phyloP scores from a whole-genome alignment of 108 stramenopile species.

The Skeletonema marinoi region DNA sequence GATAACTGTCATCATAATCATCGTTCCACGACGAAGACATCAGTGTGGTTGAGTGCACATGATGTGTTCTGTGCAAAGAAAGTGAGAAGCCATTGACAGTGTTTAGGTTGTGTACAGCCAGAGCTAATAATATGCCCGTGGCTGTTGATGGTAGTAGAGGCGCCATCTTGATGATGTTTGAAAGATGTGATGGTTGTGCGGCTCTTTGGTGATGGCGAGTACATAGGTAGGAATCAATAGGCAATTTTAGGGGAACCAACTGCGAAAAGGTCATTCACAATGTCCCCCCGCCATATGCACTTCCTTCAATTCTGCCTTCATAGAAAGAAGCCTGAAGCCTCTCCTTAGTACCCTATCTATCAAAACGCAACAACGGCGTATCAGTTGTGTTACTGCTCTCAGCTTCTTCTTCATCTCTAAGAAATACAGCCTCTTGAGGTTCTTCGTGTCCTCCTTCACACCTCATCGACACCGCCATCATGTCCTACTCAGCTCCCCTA shows the following conservation, averaged over 20 bases:
- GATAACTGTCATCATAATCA: not conserved
- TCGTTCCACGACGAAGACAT: not conserved
- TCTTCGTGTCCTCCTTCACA: not conserved
- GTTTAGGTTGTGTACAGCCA: not conserved
- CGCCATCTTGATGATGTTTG: not conserved
- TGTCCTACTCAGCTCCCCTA: slow-evolving; percentile 40
- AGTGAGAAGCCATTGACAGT: not conserved
- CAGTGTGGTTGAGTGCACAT: not conserved
- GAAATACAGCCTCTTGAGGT: no score
- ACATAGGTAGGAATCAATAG: not conserved
- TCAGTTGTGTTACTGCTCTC: no score
- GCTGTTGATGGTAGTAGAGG: not conserved
- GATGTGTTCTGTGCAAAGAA: not conserved
- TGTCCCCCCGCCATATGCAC: not conserved
- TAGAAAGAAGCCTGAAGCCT: no score
- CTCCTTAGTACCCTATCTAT: not conserved
- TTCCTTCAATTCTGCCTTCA: no score
- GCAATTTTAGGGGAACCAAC: not conserved
- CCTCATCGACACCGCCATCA: not conserved
- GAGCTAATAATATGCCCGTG: not conserved
- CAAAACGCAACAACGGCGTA: no score
- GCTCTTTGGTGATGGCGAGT: not conserved
- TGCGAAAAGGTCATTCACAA: not conserved
- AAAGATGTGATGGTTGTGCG: not conserved
- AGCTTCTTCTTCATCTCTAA: no score